Evolutionary conservation across 805 yeast genomes (phyloP), one percentile per base, ranked within the genome.

Genomic region (Kazachstania psychrophila): DNA sequence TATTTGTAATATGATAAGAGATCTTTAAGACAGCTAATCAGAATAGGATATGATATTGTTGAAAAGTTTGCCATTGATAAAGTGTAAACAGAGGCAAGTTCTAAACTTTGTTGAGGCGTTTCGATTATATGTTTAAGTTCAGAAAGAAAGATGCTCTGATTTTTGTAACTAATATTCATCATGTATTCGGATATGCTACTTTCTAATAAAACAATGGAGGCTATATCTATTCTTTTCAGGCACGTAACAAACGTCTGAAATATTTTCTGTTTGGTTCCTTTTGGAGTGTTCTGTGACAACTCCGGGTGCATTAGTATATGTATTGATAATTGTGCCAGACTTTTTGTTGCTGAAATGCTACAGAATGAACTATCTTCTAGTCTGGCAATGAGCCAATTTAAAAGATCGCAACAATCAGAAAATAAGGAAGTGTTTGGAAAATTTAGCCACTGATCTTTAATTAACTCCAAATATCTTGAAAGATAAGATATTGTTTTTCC

Each of bases 381-480:
- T 33, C 75, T 56, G 13, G 55, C 46, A 3, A 61, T 28, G 7
- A 75, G 41, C 68, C 74, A 77, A 1, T 58, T 51, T 27, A 65
- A 58, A 14, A 77, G 64, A 44, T 76, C 81, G 25, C 47, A 49
- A 30, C 68, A 65, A 33, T 74, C 79, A 3, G 60, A 60, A 14
- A 51, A 43, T 6, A 70, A 47, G 2, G 48, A 49, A 1, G 44
- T 49, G 7, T 52, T 47, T 0, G 33, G 23, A 4, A 35, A 38
- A 1, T 34, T 25, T 1, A 61, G 29, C 64, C 73, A 61, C 0
- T 44, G 32, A 1, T 46, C 17, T 6, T 45, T 34, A 1, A 42
- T 34, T 4, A 41, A 33, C 12, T 41, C 39, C 25, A 58, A 36
- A 36, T 44, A 55, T 1, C 33, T 17, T 9, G 49, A 31, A 7